Evolutionary conservation across 805 yeast species (phyloP).

Genomic region (Candida qinlingensis): DNA sequence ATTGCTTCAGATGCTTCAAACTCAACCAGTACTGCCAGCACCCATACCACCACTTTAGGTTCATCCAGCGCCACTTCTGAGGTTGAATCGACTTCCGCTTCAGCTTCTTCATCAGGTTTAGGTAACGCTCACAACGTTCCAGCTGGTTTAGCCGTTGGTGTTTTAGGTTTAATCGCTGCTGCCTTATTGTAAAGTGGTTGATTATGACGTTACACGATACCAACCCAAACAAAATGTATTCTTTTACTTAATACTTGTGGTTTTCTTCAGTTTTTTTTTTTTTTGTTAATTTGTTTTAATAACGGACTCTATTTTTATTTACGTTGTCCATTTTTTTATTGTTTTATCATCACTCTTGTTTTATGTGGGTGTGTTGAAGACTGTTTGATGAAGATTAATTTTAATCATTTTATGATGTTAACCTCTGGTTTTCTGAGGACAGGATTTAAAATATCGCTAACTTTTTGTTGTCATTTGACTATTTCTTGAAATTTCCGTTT

Average conservation of each 20-base stretch:
- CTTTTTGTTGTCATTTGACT: not conserved
- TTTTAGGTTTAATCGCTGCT: constrained; percentile 25
- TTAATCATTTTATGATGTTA: not conserved
- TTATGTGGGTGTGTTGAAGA: not conserved
- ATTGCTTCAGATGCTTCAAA: constrained; percentile 35
- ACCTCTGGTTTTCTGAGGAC: not conserved
- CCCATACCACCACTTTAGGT: constrained; percentile 20
- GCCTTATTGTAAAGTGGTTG: constrained; percentile 17
- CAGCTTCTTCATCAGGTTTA: constrained; percentile 23
- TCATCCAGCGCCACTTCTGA: constrained; percentile 19
- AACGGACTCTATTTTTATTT: not conserved
- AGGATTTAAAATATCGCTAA: not conserved
- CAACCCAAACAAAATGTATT: not conserved
- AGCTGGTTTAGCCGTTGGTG: constrained; percentile 24
- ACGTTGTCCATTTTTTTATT: not conserved
- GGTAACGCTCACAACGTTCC: constrained; percentile 24
- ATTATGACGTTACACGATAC: not conserved
- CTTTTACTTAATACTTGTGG: not conserved
- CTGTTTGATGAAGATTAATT: not conserved
- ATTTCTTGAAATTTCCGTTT: not conserved
- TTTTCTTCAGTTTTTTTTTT: not conserved
- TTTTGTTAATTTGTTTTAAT: not conserved
- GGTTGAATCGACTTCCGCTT: constrained; percentile 16
- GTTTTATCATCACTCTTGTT: not conserved
- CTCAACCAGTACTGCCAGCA: constrained; percentile 27